phyloP scores from a whole-genome alignment of 805 yeast species.

The Teunomyces funiuensis region DNA sequence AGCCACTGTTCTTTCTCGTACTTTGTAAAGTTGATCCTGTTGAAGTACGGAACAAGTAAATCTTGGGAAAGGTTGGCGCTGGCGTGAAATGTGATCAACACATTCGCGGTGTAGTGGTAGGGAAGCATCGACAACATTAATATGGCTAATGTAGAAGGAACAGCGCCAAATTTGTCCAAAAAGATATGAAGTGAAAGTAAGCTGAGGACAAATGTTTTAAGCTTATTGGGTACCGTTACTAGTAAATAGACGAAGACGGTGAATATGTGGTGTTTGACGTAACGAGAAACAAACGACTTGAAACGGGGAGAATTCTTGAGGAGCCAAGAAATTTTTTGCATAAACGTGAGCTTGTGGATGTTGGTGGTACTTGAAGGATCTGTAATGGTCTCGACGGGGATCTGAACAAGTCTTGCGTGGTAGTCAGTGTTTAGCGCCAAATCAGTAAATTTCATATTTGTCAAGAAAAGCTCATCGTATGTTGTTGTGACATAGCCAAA shows the following conservation, averaged over 20 bases:
- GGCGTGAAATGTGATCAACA: conserved; percentile 49
- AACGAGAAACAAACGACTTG: conserved; percentile 17
- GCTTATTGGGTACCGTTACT: conserved; percentile 9
- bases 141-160: conserved; percentile 41
- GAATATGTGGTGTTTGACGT: conserved; percentile 17
- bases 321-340: conserved; percentile 6
- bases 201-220: conserved; percentile 46
- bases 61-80: conserved; percentile 44
- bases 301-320: conserved; percentile 19
- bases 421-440: conserved; percentile 9
- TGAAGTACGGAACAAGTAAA: conserved; percentile 51
- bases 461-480: conserved; percentile 19
- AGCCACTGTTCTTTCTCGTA: conserved; percentile 50
- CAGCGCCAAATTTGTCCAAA: conserved; percentile 45
- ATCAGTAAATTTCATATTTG: conserved; percentile 19
- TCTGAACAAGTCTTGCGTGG: conserved; percentile 6
- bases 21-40: conserved; percentile 42
- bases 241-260: conserved; percentile 32
- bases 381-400: conserved; percentile 9
- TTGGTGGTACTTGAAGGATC: too few species aligned
- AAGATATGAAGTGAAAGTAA: conserved; percentile 44
- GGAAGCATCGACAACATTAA: conserved; percentile 37
- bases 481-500: conserved; percentile 15
- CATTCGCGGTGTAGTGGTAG: conserved; percentile 28
- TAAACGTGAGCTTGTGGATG: conserved; percentile 4